Evolutionary conservation across 805 yeast species (phyloP), one percentile per base, ranked within the genome.

Genomic region (Candida adriatica): DNA sequence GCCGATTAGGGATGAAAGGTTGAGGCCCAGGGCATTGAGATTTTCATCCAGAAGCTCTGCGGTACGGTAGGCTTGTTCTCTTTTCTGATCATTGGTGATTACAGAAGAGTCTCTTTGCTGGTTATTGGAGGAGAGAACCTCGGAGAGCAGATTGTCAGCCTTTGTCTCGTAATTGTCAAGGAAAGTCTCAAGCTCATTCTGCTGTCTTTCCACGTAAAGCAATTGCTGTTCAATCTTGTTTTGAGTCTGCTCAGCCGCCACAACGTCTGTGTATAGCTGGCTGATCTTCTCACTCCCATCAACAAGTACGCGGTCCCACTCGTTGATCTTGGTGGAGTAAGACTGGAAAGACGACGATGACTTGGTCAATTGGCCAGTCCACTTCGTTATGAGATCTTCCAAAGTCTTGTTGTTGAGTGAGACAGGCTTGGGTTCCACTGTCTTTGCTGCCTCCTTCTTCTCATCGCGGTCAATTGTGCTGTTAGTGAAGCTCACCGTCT

Each of bases 371-470:
- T 92, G 94, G 34, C 76, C 75, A 1, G 96, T 82, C 98, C 98
- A 92, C 57, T 82, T 87, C 10, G 87, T 73, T 26, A 92, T 82
- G 43, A 92, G 68, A 53, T 92, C 97, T 49, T 92, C 97, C 50
- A 92, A 64, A 2, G 96, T 86, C 55, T 86, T 86, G 59, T 92
- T 92, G 47, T 84, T 87, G 22, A 92, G 69, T 5, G 94, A 75
- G 4, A 86, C 70, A 19, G 82, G 81, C 35, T 76, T 68, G 5
- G 86, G 79, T 38, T 73, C 74, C 18, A 76, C 68, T 23, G 70
- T 64, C 33, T 79, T 75, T 2, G 76, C 59, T 33, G 67, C 65
- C 15, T 66, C 56, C 30, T 53, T 59, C 16, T 58, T 56, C 23
- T 42, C 51, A 25, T 40, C 47, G 23, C 49, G 44, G 21, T 39